Evolutionary conservation across 371 early-diverging fungal genomes (phyloP), one percentile per base, ranked within the genome.

Genomic region (Circinella umbellata): DNA sequence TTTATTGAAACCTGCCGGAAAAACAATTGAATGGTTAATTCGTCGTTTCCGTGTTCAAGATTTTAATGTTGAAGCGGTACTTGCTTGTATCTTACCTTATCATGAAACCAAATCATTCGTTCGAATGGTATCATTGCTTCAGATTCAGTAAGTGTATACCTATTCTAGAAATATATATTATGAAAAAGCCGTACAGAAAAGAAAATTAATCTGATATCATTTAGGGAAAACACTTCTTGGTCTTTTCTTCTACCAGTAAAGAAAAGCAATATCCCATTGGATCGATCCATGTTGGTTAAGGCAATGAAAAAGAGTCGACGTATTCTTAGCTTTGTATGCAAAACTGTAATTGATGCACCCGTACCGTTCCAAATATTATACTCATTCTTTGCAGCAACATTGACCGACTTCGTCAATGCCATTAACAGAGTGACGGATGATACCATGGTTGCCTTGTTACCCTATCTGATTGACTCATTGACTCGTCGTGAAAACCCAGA

Each of bases 21-120:
- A 96, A 76, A 93, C 91, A 0, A 73, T 97, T 20, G 99, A 98
- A 81, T 98, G 97, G 94, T 87, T 98, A 61, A 82, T 98, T 27
- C 89, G 97, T 61, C 89, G 97, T 46, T 97, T 96, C 86, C 86
- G 93, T 59, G 89, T 94, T 68, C 84, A 98, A 64, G 92, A 94
- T 75, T 90, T 91, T 80, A 98, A 97, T 69, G 83, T 94, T 15
- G 92, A 94, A 65, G 88, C 87, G 1, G 70, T 97, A 5, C 66
- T 98, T 17, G 87, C 82, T 18, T 90, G 92, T 64, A 85, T 96
- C 34, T 69, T 97, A 68, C 98, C 98, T 7, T 98, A 95, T 81
- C 97, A 98, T 68, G 96, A 95, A 74, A 95, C 97, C 0, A 88
- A 91, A 67, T 89, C 89, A 57, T 98, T 97, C 78, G 88, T 92